Base-by-base conservation (phyloP, 2,329 filamentous ascomycete species). In the Claviceps africana region DNA sequence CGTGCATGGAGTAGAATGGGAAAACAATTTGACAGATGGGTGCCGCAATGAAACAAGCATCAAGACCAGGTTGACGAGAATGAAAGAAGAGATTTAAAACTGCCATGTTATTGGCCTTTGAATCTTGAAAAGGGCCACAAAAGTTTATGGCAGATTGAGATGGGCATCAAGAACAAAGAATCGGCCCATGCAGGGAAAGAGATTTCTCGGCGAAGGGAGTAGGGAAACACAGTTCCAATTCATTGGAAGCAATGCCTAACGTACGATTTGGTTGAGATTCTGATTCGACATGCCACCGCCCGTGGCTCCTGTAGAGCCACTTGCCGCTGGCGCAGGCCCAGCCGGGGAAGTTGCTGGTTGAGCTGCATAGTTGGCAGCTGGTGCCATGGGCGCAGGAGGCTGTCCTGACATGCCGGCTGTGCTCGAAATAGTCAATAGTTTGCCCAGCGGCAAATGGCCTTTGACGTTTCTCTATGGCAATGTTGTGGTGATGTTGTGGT, bases 211-310 rank as follows among this genome's bases (percentile, higher is more conserved):
- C 30, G 48, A 33, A 42, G 4, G 2, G 45, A 51, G 35, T 49
- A 46, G 74, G 13, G 30, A 11, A 44, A 13, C 28, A n/a, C 45
- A 35, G 7, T 7, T 17, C 22, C n/a, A 47, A 30, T 37, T 35
- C 1, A n/a, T 4, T 7, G 3, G 33, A 37, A 30, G 30, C 2
- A 19, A 45, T 90, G 78, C 77, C 21, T 8, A 46, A 50, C 90
- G 78, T 77, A 96, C 91, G 68, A 97, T 97, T 60, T 95, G 89
- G 62, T 97, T 97, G 1, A 96, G 69, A 64, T 96, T 95, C 62
- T 94, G 88, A 56, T 91, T 88, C 2, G 85, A 88, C 70, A 88
- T 83, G 10, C 70, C 66, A 21, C 60, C 57, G 8, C 56, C 56
- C 35, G 54, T 52, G 11, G 58, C 37, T 7, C 60, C 61, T 6